phyloP scores from a whole-genome alignment of 345 rosid species.

The Laguncularia racemosa region DNA sequence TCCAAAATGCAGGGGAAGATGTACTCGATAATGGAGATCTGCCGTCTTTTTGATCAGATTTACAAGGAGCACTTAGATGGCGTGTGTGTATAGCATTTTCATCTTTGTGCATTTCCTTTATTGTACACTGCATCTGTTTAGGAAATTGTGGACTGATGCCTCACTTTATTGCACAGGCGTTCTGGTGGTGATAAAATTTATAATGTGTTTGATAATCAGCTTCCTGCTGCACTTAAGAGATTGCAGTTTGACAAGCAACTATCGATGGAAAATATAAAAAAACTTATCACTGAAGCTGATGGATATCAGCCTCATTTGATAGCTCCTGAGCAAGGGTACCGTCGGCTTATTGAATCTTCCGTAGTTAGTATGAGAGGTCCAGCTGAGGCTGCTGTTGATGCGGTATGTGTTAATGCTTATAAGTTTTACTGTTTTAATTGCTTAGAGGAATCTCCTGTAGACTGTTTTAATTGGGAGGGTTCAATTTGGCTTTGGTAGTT shows the following conservation, averaged over 20 bases:
- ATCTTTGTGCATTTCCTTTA: neutral
- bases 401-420: slow-evolving; percentile 43
- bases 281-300: slow-evolving; percentile 98
- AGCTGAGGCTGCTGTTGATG: slow-evolving; percentile 98
- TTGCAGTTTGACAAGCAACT: slow-evolving; percentile 98
- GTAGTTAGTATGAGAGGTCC: slow-evolving; percentile 89
- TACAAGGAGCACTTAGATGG: slow-evolving; percentile 98
- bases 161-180: slow-evolving; percentile 45
- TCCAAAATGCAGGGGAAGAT: slow-evolving; percentile 74
- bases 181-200: slow-evolving; percentile 97
- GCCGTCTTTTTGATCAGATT: slow-evolving; percentile 89
- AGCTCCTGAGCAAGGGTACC: slow-evolving; percentile 99
- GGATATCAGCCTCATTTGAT: slow-evolving; percentile 99
- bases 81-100: slow-evolving; percentile 42
- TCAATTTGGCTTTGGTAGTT: too few relatives aligned
- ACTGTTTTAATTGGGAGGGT: neutral
- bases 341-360: slow-evolving; percentile 95
- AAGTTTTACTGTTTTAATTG: neutral
- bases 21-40: slow-evolving; percentile 95
- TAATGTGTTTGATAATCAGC: slow-evolving; percentile 93
- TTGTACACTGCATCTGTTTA: too few relatives aligned
- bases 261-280: slow-evolving; percentile 92
- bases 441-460: neutral
- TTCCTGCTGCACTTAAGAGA: slow-evolving; percentile 97
- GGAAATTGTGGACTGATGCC: too few relatives aligned